Evolutionary conservation across 2,329 filamentous ascomycete genomes (phyloP), one percentile per base, ranked within the genome.

Genomic region (Blastomyces emzantsi): DNA sequence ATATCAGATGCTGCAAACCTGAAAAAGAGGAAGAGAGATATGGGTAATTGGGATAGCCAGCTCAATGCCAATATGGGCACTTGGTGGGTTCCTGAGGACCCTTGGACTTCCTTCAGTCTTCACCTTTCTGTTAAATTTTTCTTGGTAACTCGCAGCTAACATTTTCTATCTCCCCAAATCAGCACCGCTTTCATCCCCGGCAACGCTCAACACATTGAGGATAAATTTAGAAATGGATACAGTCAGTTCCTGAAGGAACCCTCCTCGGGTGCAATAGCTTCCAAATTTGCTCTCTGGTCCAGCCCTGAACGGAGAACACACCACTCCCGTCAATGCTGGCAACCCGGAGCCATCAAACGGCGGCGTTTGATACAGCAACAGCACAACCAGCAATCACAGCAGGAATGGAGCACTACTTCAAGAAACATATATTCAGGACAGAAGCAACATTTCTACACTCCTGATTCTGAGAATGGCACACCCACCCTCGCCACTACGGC

Each of bases 21-120:
- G 22, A 71, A 67, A 43, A 73, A 73, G 62, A 64, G 71, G 33
- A 73, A 72, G 52, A 67, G 71, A 59, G 70, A 72, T 57, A 55
- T 58, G 19, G 33, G 47, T 2, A 54, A 64, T 33, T 60, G 66
- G n/a, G 67, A 66, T n/a, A 39, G 60, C 39, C 60, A 67, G n/a
- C 62, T 67, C 39, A 30, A 61, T 15, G 55, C 49, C 13, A 65
- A 66, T 47, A 25, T 62, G n/a, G 55, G 49, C 22, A 65, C 66
- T 56, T 64, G 63, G 66, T 70, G 64, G 60, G 65, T 17, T 25
- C 8, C 65, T 33, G n/a, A n/a, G n/a, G n/a, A n/a, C 11, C 17
- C 25, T 19, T 45, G 30, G n/a, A 33, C n/a, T 17, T 28, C 25
- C 28, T n/a, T 57, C 55, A 22, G 55, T 33, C 55, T 25, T 25